Evolutionary conservation across 495 filamentous ascomycete species (phyloP), one percentile per base, ranked within the genome.

Genomic region (Trichocladium uniseriatum): DNA sequence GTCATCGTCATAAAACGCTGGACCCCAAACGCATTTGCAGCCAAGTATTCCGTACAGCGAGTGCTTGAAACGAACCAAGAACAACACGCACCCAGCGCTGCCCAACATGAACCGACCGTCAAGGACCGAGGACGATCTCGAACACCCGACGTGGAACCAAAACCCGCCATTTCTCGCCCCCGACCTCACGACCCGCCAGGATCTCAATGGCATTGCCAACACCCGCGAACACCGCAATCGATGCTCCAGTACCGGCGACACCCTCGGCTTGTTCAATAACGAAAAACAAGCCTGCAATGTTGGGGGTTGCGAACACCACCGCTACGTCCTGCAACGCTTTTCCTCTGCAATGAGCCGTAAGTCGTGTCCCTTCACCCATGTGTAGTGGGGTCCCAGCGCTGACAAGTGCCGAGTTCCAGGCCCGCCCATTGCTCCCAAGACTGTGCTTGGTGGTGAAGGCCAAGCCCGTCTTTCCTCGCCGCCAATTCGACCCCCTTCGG

Each of bases 71-170:
- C n/a, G n/a, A n/a, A n/a, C n/a, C n/a, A n/a, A n/a, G n/a, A n/a
- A n/a, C n/a, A n/a, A n/a, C n/a, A n/a, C n/a, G n/a, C n/a, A n/a
- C n/a, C n/a, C n/a, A n/a, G 5, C 21, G 21, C 6, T 28, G 16
- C 46, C 39, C 49, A 49, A 45, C 56, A 84, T 83, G 80, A 84
- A 82, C 56, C 78, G 79, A 61, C 79, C 79, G 22, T 83, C 79
- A 13, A 65, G 79, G 48, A 80, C 68, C n/a, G 79, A 83, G 43
- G 77, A 83, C 43, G 72, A 71, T 14, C 60, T 73, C 20, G 65
- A 69, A 8, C 69, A 78, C 45, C 76, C 72, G 13, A 69, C 62
- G 40, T 79, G 75, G 71, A 84, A 82, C 59, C 79, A 83, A 57
- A 81, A 69, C 46, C 76, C 80, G 32, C 63, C 73, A 13, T 62